These are phyloP conservation scores for Boletus eberwhitei DNA, from an alignment of 768 basidiomycete genomes.

Conservation along the genomic window DNA sequence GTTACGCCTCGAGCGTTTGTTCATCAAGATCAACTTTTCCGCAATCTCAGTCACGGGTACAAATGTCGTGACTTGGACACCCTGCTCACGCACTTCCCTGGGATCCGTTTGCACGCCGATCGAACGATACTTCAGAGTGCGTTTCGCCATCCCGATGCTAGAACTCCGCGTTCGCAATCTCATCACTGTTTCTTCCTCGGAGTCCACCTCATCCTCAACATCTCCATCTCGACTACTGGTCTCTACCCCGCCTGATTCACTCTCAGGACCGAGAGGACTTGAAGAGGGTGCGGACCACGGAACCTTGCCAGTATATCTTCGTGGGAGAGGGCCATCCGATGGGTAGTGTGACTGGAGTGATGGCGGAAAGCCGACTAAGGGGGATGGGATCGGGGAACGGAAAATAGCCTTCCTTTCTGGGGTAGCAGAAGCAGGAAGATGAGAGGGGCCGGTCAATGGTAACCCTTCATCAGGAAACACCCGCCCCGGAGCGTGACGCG, in stretches of 20 bases:
- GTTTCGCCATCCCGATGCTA: slow-evolving; percentile 16
- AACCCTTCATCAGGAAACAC: slow-evolving; percentile 69
- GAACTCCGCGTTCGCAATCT: slow-evolving; percentile 38
- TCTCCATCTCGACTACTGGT: slow-evolving; percentile 79
- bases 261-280: slow-evolving; percentile 30
- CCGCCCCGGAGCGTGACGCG: slow-evolving; percentile 61
- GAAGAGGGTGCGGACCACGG: slow-evolving; percentile 46
- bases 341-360: slow-evolving; percentile 71
- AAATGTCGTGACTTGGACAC: slow-evolving; percentile 51
- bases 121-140: slow-evolving; percentile 49
- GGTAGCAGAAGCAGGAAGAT: slow-evolving; percentile 34
- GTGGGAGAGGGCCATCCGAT: slow-evolving; percentile 82
- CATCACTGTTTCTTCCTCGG: slow-evolving; percentile 41
- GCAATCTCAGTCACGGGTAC: slow-evolving; percentile 14
- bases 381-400: slow-evolving; percentile 33
- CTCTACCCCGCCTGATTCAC: slow-evolving; percentile 45
- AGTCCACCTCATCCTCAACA: slow-evolving; percentile 70
- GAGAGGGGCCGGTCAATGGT: slow-evolving; percentile 37
- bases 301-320: slow-evolving; percentile 64
- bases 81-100: slow-evolving; percentile 50
- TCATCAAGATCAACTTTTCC: slow-evolving; percentile 23
- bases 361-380: slow-evolving; percentile 46
- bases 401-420: slow-evolving; percentile 19
- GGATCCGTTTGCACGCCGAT: slow-evolving; percentile 70
- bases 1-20: slow-evolving; percentile 19